Percentiles rank a stretch among this genome's conserved stretches.
phyloP scores from a whole-genome alignment of 306 rosid genomes.

The Canavalia ensiformis region DNA sequence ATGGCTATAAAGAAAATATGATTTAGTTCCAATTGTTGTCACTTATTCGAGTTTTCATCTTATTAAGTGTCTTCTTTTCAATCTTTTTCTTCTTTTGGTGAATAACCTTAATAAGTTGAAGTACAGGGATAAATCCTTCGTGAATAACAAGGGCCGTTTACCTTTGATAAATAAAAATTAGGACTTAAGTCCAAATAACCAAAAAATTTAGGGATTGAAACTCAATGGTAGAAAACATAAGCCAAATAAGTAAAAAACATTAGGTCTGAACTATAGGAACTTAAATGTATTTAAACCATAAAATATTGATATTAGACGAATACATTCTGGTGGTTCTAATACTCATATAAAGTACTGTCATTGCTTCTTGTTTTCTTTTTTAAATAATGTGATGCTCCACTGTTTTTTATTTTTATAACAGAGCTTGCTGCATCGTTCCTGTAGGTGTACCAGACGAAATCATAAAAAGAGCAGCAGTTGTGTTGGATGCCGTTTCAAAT shows the following conservation, averaged over 20 bases:
- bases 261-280: background rate
- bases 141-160: background rate
- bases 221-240: background rate
- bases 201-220: background rate
- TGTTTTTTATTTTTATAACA: background rate
- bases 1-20: background rate
- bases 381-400: background rate
- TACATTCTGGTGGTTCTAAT: slow-evolving; percentile 6
- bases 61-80: background rate
- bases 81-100: background rate
- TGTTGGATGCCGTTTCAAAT: slow-evolving; percentile 72
- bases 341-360: slow-evolving; percentile 5
- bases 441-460: slow-evolving; percentile 86
- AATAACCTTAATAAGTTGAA: background rate
- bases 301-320: background rate
- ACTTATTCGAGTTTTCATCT: background rate
- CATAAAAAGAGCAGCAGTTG: slow-evolving; percentile 78
- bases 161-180: background rate
- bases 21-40: background rate
- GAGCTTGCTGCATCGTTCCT: slow-evolving; percentile 22
- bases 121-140: slow-evolving; percentile 7
- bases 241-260: background rate
- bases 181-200: background rate
- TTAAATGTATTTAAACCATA: background rate
- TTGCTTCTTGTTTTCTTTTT: background rate